A percentile compares a stretch with the other conserved stretches of the same genome.
Conservation (phyloP, 1,284 basidiomycete genomes). For the Cutaneotrichosporon cavernicola region DNA sequence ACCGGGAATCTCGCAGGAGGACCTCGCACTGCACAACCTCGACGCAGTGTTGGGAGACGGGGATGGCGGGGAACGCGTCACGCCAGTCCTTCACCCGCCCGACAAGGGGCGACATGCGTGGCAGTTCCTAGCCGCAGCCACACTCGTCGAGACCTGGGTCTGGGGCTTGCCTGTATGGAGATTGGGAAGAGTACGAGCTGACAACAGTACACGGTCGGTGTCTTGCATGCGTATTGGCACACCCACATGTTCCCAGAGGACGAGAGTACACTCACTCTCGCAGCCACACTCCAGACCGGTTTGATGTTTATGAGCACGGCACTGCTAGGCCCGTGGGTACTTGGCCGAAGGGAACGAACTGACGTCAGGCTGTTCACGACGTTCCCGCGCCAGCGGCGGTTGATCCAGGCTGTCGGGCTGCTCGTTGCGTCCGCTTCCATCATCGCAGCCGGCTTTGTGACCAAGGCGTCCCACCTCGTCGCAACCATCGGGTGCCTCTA, state of each 20-base stretch:
- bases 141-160: conserved; percentile 44
- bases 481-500: conserved; percentile 47
- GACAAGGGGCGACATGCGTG: conserved; percentile 48
- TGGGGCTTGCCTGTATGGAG: conserved; percentile 43
- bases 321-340: conserved; percentile 19
- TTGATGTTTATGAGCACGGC: conserved; percentile 27
- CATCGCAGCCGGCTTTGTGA: conserved; percentile 41
- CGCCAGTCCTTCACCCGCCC: conserved; percentile 37
- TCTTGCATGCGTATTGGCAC: conserved; percentile 50
- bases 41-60: conserved; percentile 1
- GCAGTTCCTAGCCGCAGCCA: conserved; percentile 47
- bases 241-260: conserved; percentile 35
- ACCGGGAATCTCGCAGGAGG: not conserved
- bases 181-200: not conserved
- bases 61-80: conserved; percentile 12
- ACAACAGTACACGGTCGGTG: conserved; percentile 41
- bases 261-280: conserved; percentile 41
- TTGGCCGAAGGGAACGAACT: not conserved
- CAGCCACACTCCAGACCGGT: conserved; percentile 48
- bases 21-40: not conserved
- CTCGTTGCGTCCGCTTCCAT: conserved; percentile 30
- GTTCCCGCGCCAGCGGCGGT: conserved; percentile 32
- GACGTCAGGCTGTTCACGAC: conserved; percentile 35
- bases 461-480: conserved; percentile 46
- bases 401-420: conserved; percentile 38